Conservation (phyloP, 208 protist genomes). For the Leishmania turanica region DNA sequence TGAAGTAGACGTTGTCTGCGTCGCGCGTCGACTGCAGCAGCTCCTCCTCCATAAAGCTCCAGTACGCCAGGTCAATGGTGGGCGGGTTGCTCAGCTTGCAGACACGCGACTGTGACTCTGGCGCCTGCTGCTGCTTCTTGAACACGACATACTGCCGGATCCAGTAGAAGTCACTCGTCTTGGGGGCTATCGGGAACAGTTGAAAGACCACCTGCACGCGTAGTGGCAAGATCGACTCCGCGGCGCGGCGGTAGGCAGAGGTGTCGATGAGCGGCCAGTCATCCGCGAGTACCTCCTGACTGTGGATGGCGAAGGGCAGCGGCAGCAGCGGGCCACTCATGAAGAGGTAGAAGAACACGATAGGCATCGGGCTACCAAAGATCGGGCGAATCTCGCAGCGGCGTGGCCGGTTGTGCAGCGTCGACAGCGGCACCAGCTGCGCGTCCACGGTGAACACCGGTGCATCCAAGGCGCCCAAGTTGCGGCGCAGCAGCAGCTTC, state of each 20-base stretch:
- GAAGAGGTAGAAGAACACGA: conserved; percentile 70
- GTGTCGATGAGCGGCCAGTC: conserved; percentile 89
- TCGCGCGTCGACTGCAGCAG: conserved; percentile 21
- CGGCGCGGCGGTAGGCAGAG: conserved; percentile 58
- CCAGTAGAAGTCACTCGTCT: conserved; percentile 42
- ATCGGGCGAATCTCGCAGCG: conserved; percentile 20
- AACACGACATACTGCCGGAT: conserved; percentile 64
- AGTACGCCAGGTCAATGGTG: conserved; percentile 60
- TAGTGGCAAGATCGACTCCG: conserved; percentile 79
- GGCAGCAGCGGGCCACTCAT: conserved; percentile 66
- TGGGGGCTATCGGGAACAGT: conserved; percentile 40
- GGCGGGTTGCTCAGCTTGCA: conserved; percentile 58
- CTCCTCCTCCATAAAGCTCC: conserved; percentile 39
- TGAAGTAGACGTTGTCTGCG: conserved; percentile 53
- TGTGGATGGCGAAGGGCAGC: conserved; percentile 63
- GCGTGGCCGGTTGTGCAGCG: conserved; percentile 42
- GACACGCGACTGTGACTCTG: conserved; percentile 33
- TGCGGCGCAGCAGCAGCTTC: conserved; percentile 42
- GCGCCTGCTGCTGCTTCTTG: conserved; percentile 26
- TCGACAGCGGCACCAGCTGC: conserved; percentile 34
- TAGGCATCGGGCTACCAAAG: conserved; percentile 69
- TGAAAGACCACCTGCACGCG: conserved; percentile 79
- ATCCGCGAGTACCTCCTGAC: conserved; percentile 64
- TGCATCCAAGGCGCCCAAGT: conserved; percentile 54
- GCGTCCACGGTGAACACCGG: conserved; percentile 47